Evolutionary conservation across 2,329 filamentous ascomycete species (phyloP).

Genomic region (Chaetothyriales sp.): DNA sequence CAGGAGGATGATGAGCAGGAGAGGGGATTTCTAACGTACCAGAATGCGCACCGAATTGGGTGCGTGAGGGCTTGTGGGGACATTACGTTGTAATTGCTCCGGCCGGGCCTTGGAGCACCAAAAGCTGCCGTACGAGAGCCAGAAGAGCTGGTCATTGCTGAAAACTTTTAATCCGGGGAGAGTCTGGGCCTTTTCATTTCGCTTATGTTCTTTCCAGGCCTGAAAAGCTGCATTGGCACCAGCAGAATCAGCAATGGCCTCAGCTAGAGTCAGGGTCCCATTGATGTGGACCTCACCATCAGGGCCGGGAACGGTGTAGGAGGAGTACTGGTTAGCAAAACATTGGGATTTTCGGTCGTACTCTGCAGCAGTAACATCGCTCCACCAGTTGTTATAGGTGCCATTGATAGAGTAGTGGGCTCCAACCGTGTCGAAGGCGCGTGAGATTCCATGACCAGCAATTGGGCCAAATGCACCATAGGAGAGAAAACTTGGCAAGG

Average conservation of each 20-base stretch:
- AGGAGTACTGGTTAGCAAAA: constrained; percentile 52
- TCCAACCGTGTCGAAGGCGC: constrained; percentile 54
- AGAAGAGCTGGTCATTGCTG: constrained; percentile 55
- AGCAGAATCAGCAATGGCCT: constrained; percentile 60
- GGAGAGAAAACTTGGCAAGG: constrained; percentile 49
- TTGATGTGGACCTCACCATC: constrained; percentile 46
- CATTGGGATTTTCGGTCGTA: constrained; percentile 49
- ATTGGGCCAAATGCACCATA: constrained; percentile 56
- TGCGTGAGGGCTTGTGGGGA: constrained; percentile 51
- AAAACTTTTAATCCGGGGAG: constrained; percentile 50
- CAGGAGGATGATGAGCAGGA: neutral
- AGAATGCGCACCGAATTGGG: constrained; percentile 48
- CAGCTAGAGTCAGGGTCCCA: constrained; percentile 49
- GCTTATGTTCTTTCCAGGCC: constrained; percentile 49
- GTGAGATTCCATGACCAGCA: constrained; percentile 53
- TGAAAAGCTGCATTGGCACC: constrained; percentile 48
- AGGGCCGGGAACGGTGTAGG: constrained; percentile 44
- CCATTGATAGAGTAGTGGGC: constrained; percentile 50
- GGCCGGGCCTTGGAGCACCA: constrained; percentile 53
- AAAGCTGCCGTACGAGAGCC: constrained; percentile 47
- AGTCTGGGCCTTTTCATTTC: constrained; percentile 34
- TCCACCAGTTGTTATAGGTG: constrained; percentile 55
- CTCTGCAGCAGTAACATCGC: constrained; percentile 40
- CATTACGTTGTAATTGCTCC: constrained; percentile 40
- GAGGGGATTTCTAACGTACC: neutral